Base-by-base conservation (phyloP, 2,329 filamentous ascomycete species). In the Fusarium nanum region DNA sequence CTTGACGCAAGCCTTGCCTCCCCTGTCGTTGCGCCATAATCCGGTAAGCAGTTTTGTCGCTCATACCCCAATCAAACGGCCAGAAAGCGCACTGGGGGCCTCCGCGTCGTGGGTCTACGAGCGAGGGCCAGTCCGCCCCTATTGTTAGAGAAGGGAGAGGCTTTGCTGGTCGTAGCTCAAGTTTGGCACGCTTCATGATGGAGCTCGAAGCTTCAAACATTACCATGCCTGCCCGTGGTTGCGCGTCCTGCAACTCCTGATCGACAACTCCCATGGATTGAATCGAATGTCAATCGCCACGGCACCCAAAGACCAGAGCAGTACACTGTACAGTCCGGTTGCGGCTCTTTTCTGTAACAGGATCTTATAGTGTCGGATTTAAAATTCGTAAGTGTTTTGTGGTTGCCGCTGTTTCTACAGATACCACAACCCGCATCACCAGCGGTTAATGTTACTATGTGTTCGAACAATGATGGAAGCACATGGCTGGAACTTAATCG, bases 11-110 rank as follows among this genome's bases (percentile, higher is more conserved):
- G 72, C 72, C 65, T 70, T 73, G 65, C 50, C 45, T 53, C 45
- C 72, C 72, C 62, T 74, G 70, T 57, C 56, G 70, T 74, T 74
- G 72, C 72, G 72, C 72, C 72, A 74, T 74, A 74, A 72, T 70
- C 68, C 54, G 60, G 67, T 55, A 60, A 40, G 53, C 49, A 28
- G 49, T 56, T 27, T 22, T 47, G 30, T 67, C 55, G 64, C 62
- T 59, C 60, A 40, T 37, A 70, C 55, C 61, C 72, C 67, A 71
- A 73, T 69, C 56, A 68, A 47, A 54, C 40, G 52, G 59, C 62
- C 32, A 67, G 48, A 60, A 61, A 47, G 56, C 56, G 53, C 63
- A 56, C 61, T 41, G 28, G 48, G 63, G 42, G 42, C 48, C 47
- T 53, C 49, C 13, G 34, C 40, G 49, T 10, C 53, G 58, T 73